Conservation (phyloP, 2,329 filamentous ascomycete genomes). For the Trichoderma breve region DNA sequence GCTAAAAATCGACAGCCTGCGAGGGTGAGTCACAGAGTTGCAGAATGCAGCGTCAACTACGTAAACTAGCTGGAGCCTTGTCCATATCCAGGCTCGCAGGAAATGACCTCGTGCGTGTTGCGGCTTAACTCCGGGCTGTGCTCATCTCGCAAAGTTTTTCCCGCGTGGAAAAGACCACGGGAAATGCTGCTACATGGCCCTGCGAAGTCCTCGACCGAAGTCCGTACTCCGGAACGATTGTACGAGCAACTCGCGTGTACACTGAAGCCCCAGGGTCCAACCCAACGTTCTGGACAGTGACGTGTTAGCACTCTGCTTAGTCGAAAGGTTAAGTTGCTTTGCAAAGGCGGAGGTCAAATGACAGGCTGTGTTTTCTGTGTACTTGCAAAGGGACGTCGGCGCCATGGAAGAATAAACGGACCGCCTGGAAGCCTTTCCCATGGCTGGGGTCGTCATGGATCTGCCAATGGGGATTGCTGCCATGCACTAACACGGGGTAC, state of each 20-base stretch:
- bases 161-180: not conserved
- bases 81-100: not conserved
- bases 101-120: not conserved
- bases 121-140: slow-evolving; percentile 9
- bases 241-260: not conserved
- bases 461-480: not conserved
- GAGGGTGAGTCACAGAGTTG: slow-evolving; percentile 14
- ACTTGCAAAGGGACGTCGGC: not conserved
- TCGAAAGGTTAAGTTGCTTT: not conserved
- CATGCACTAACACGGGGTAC: slow-evolving; percentile 14
- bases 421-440: not conserved
- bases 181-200: not conserved
- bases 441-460: not conserved
- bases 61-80: slow-evolving; percentile 16
- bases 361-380: not conserved
- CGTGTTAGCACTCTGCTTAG: not conserved
- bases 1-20: not conserved
- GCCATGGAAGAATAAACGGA: slow-evolving; percentile 3
- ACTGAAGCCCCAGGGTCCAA: not conserved
- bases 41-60: slow-evolving; percentile 7
- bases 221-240: not conserved
- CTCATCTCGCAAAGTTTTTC: not conserved
- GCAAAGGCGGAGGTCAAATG: not conserved
- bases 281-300: not conserved
- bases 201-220: not conserved